Evolutionary conservation across 177 flowering plant species (phyloP), one percentile per base, ranked within the genome.

Genomic region (Vitis hybrid): DNA sequence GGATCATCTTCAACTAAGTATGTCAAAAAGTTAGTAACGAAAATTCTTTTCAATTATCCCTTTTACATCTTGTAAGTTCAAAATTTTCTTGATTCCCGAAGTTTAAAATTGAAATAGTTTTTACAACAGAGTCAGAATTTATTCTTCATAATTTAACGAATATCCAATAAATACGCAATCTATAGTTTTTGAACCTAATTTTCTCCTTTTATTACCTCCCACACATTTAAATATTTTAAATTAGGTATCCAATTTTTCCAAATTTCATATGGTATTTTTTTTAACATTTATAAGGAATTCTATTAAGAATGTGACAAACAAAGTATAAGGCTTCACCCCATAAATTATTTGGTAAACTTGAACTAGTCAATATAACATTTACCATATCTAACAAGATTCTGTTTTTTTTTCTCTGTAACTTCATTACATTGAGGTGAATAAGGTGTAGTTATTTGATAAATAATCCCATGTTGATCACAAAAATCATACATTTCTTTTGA

Each of bases 351-450:
- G 46, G 8, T 35, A 35, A 35, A 35, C 46, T 35, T 35, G 46
- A 35, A 35, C 46, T 35, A 35, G 8, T 35, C 46, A 35, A 35
- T 4, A 35, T 35, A 35, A 35, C 8, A 35, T 6, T 35, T 35
- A 35, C 46, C 46, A 35, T 35, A 7, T 35, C 46, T 35, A 35
- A 55, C n/a, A 55, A 70, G 2, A 35, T 46, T 64, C 46, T 9
- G 32, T 71, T 71, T 46, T 64, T 64, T 30, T 56, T 17, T 56
- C 19, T 64, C 56, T 27, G 35, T 56, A 1, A 68, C 46, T 1
- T 64, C 46, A 13, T 68, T 68, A 9, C 11, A 40, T 68, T 68
- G 70, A n/a, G 68, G 46, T 18, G 62, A 54, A 56, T 9, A 56
- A 18, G 68, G 62, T 11, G 68, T 7, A 35, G 52, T 71, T 3